These are phyloP conservation scores for Plantago rigida DNA, from an alignment of 305 asterid genomes.

Conservation along the genomic window DNA sequence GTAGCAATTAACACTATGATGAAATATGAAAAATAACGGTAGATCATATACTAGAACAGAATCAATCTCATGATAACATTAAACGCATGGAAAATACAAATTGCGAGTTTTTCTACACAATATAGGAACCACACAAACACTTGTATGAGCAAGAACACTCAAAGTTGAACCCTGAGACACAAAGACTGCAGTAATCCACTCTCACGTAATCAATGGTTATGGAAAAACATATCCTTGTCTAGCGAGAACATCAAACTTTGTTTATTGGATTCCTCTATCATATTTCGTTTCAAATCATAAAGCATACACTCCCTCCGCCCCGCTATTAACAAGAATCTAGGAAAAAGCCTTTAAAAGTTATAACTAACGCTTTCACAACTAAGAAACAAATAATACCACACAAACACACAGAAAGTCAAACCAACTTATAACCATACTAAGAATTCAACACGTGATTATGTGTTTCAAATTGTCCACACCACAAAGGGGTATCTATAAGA, in stretches of 20 bases:
- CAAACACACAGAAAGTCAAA: too few relatives aligned
- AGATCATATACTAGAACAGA: conserved; percentile 18
- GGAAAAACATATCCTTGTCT: too few relatives aligned
- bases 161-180: not conserved
- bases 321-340: too few relatives aligned
- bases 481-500: not conserved
- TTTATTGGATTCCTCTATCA: not conserved
- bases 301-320: not conserved
- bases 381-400: too few relatives aligned
- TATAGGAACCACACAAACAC: not conserved
- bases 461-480: not conserved
- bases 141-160: too few relatives aligned
- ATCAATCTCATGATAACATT: not conserved
- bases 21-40: conserved; percentile 16
- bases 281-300: not conserved
- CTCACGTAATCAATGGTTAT: too few relatives aligned
- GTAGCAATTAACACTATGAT: conserved; percentile 15
- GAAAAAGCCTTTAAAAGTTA: too few relatives aligned
- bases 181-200: too few relatives aligned
- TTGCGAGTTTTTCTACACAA: not conserved
- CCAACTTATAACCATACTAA: too few relatives aligned
- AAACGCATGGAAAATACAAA: conserved; percentile 4
- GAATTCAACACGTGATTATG: too few relatives aligned
- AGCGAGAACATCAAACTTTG: not conserved
- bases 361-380: too few relatives aligned